A percentile compares a stretch with the other conserved stretches of the same genome.
These are phyloP conservation scores for Sphaerulina vaccinii DNA, from an alignment of 2,329 filamentous ascomycete species.

Conservation along the genomic window DNA sequence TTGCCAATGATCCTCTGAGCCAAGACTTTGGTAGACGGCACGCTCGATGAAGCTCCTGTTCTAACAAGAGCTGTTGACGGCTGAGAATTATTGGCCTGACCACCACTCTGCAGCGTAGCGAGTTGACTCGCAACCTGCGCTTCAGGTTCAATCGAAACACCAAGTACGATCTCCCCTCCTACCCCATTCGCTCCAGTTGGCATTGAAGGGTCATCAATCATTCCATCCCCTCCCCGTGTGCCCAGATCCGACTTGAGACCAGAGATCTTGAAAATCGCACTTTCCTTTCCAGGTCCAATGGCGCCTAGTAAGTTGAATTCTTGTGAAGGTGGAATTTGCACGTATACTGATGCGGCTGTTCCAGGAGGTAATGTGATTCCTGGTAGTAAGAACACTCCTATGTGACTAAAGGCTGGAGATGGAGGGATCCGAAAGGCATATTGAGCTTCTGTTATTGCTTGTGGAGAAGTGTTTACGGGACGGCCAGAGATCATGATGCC, in stretches of 20 bases:
- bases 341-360: slow-evolving; percentile 86
- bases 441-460: slow-evolving; percentile 58
- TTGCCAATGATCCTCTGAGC: slow-evolving; percentile 95
- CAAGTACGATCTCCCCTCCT: slow-evolving; percentile 64
- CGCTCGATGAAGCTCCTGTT: slow-evolving; percentile 16
- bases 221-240: slow-evolving; percentile 52
- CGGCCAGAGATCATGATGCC: slow-evolving; percentile 61
- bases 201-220: slow-evolving; percentile 43
- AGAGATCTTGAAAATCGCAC: slow-evolving; percentile 80
- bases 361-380: slow-evolving; percentile 68
- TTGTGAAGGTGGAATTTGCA: slow-evolving; percentile 62
- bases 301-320: slow-evolving; percentile 85
- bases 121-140: slow-evolving; percentile 70
- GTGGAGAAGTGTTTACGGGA: slow-evolving; percentile 58
- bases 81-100: slow-evolving; percentile 1
- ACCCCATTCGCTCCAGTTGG: slow-evolving; percentile 22
- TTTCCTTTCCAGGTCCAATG: slow-evolving; percentile 85
- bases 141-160: slow-evolving; percentile 77
- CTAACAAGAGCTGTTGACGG: slow-evolving; percentile 40
- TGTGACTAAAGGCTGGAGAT: slow-evolving; percentile 62
- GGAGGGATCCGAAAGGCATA: slow-evolving; percentile 66
- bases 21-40: slow-evolving; percentile 66
- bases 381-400: slow-evolving; percentile 87
- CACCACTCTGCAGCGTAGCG: slow-evolving; percentile 54
- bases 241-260: slow-evolving; percentile 39